A percentile compares a stretch with the other conserved stretches of the same genome.
Conservation (phyloP, 257 asterid genomes). For the Nicotiana noctiflora region DNA sequence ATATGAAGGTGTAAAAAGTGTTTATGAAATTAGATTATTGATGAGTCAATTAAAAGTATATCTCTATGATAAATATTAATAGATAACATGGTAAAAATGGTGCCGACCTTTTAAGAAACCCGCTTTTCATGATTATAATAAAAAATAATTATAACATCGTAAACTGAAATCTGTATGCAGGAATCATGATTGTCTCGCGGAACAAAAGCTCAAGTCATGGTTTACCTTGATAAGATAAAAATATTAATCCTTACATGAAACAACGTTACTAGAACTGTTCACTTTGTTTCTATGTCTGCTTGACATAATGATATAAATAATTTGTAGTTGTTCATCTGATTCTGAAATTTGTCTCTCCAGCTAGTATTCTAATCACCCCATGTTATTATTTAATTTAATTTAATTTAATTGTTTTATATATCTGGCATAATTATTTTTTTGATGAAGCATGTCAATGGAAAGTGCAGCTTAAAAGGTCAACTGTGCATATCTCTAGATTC, state of each 20-base stretch:
- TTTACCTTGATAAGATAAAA: slow-evolving; percentile 22
- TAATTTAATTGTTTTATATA: neutral
- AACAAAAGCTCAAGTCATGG: neutral
- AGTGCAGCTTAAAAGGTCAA: neutral
- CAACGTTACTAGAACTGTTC: slow-evolving; percentile 19
- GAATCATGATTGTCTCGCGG: neutral
- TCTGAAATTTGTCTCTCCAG: slow-evolving; percentile 27
- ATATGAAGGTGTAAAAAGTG: no score
- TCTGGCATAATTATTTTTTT: neutral
- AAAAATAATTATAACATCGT: no score
- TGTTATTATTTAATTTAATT: neutral
- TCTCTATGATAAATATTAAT: neutral
- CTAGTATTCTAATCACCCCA: neutral
- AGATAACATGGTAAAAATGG: neutral
- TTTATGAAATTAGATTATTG: no score
- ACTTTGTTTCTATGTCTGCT: slow-evolving; percentile 36
- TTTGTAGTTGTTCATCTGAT: slow-evolving; percentile 12
- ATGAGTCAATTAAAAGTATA: neutral
- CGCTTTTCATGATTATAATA: no score
- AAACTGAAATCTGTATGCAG: no score
- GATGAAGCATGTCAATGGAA: neutral
- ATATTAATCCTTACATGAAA: neutral
- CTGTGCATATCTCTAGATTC: neutral
- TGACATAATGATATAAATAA: slow-evolving; percentile 21
- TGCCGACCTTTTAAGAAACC: no score